phyloP scores from a whole-genome alignment of 2,329 filamentous ascomycete species.

The Trichoderma aggressivum region DNA sequence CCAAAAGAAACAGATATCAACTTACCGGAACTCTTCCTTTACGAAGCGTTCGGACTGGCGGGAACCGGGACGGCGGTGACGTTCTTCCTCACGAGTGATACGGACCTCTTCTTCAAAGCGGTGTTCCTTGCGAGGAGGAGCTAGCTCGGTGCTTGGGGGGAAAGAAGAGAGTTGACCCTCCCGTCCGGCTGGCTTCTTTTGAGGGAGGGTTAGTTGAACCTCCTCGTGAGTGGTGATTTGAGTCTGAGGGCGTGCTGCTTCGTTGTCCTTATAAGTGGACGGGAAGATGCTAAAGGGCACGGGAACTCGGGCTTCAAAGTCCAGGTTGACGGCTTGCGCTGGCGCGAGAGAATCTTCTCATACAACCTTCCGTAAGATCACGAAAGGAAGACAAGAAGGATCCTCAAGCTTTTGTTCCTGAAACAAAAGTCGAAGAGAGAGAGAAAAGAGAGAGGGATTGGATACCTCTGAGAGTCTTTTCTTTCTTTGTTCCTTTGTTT shows the following conservation, averaged over 20 bases:
- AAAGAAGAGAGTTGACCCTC: conserved; percentile 88
- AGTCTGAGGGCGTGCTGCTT: conserved; percentile 44
- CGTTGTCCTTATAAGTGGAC: conserved; percentile 79
- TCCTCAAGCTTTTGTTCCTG: conserved; percentile 61
- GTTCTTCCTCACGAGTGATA: conserved; percentile 75
- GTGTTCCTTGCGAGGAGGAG: conserved; percentile 61
- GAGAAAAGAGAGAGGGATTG: conserved; percentile 34
- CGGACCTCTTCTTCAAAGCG: conserved; percentile 79
- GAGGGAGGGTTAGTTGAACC: conserved; percentile 73
- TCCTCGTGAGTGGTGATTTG: conserved; percentile 73
- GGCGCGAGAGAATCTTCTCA: conserved; percentile 66
- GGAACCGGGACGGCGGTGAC: conserved; percentile 67
- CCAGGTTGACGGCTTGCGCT: conserved; percentile 90
- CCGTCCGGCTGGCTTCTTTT: conserved; percentile 85
- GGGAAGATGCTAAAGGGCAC: conserved; percentile 99
- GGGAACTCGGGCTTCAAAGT: conserved; percentile 99
- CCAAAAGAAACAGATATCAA: conserved; percentile 21
- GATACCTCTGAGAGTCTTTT: conserved; percentile 37
- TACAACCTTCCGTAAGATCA: conserved; percentile 51
- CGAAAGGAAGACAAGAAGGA: conserved; percentile 69
- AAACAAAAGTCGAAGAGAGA: conserved; percentile 50
- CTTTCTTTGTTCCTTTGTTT: conserved; percentile 30
- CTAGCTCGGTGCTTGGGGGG: conserved; percentile 50
- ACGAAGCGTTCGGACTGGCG: conserved; percentile 50
- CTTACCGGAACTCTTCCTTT: conserved; percentile 54